phyloP scores from a whole-genome alignment of 164 flowering plant genomes.

The Cinnamomum chago region DNA sequence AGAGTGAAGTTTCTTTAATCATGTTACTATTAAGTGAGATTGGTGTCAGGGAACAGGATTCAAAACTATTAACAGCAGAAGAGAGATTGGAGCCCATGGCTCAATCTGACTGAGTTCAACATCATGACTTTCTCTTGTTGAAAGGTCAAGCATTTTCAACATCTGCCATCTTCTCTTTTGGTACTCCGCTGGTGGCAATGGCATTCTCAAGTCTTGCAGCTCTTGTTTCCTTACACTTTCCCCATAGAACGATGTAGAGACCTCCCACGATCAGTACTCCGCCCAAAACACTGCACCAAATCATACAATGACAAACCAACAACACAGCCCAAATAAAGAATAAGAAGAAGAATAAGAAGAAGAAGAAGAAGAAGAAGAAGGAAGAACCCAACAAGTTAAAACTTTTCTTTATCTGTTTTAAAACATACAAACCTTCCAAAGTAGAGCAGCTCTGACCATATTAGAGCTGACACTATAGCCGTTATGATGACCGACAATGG shows the following conservation, averaged over 20 bases:
- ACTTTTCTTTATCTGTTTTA: too few relatives aligned
- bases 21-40: too few relatives aligned
- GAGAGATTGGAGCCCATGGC: too few relatives aligned
- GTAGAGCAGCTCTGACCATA: slow-evolving; percentile 22
- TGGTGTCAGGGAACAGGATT: too few relatives aligned
- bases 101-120: too few relatives aligned
- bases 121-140: too few relatives aligned
- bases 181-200: not conserved
- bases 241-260: slow-evolving; percentile 34
- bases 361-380: too few relatives aligned
- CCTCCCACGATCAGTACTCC: slow-evolving; percentile 23
- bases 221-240: slow-evolving; percentile 21
- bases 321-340: not conserved
- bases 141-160: not conserved
- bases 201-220: not conserved
- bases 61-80: too few relatives aligned
- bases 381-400: not conserved
- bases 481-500: slow-evolving; percentile 28
- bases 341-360: too few relatives aligned
- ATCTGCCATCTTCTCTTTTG: slow-evolving; percentile 3
- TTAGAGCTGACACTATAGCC: slow-evolving; percentile 21
- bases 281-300: slow-evolving; percentile 23
- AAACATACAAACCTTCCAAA: slow-evolving; percentile 26
- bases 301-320: not conserved
- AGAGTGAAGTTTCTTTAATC: too few relatives aligned